A percentile compares a stretch with the other conserved stretches of the same genome.
Conservation (phyloP, 805 yeast genomes). For the Wickerhamiella vanderwaltii region DNA sequence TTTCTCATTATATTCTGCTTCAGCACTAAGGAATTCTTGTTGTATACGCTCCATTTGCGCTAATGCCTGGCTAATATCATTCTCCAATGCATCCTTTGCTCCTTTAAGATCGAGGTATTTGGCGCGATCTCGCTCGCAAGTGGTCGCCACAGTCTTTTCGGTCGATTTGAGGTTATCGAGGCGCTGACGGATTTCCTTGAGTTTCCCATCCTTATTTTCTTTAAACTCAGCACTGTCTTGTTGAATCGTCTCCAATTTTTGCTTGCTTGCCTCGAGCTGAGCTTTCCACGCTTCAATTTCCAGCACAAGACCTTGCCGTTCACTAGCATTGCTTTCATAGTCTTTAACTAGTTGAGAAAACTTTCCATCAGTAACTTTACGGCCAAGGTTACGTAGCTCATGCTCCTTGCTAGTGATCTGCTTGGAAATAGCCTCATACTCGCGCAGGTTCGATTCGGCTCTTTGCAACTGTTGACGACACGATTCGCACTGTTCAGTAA, state of each 20-base stretch:
- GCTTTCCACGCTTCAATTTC: not conserved
- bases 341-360: conserved; percentile 1
- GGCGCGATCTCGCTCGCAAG: conserved; percentile 5
- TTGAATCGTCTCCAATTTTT: conserved; percentile 44
- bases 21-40: not conserved
- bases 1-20: not conserved
- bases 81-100: conserved; percentile 7
- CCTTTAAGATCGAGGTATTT: conserved; percentile 8
- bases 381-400: conserved; percentile 1
- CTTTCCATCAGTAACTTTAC: not conserved
- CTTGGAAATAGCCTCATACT: not conserved
- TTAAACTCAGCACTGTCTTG: conserved; percentile 74
- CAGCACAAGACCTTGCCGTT: conserved; percentile 1
- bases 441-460: not conserved
- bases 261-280: conserved; percentile 22
- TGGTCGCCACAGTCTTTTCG: conserved; percentile 9
- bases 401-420: not conserved
- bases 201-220: conserved; percentile 65
- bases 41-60: conserved; percentile 5
- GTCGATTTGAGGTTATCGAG: conserved; percentile 18
- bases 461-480: not conserved
- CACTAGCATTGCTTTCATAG: not conserved
- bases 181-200: conserved; percentile 40
- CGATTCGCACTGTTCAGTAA: not conserved
- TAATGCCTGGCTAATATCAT: conserved; percentile 6